Evolutionary conservation across 2,329 filamentous ascomycete species (phyloP).

Genomic region (Xylaria sp.): DNA sequence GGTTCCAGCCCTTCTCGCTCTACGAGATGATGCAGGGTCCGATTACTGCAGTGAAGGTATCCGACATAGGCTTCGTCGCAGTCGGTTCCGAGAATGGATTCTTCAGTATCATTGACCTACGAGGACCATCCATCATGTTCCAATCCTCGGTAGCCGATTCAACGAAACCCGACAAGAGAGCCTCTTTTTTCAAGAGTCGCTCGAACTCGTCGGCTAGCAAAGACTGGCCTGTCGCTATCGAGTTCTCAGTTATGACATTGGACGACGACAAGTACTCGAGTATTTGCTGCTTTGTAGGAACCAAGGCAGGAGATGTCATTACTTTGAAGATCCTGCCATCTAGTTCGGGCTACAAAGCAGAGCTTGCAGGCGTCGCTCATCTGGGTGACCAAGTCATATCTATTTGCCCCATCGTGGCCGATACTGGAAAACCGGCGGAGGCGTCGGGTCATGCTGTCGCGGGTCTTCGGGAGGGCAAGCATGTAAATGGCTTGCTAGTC

Average conservation of each 20-base stretch:
- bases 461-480: slow-evolving; percentile 67
- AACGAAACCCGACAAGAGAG: slow-evolving; percentile 67
- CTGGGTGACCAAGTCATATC: slow-evolving; percentile 67
- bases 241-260: slow-evolving; percentile 89
- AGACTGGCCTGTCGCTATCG: slow-evolving; percentile 76
- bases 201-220: slow-evolving; percentile 43
- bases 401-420: slow-evolving; percentile 72
- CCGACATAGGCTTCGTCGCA: slow-evolving; percentile 89
- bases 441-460: slow-evolving; percentile 72
- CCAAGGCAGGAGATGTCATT: slow-evolving; percentile 72
- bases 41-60: slow-evolving; percentile 73
- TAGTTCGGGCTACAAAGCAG: slow-evolving; percentile 64
- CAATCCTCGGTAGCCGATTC: slow-evolving; percentile 68
- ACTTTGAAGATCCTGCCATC: slow-evolving; percentile 88
- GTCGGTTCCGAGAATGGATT: slow-evolving; percentile 79
- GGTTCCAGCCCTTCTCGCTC: slow-evolving; percentile 71
- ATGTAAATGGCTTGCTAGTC: slow-evolving; percentile 74
- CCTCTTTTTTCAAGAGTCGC: slow-evolving; percentile 61
- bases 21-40: slow-evolving; percentile 79
- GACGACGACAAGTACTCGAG: slow-evolving; percentile 95
- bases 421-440: slow-evolving; percentile 67
- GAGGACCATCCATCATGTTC: slow-evolving; percentile 80
- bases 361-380: slow-evolving; percentile 61
- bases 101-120: slow-evolving; percentile 77
- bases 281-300: slow-evolving; percentile 87